Percentiles rank a stretch among this genome's conserved stretches.
These are phyloP conservation scores for Diaporthe sp. DNA, from an alignment of 2,329 filamentous ascomycete species.

Conservation along the genomic window DNA sequence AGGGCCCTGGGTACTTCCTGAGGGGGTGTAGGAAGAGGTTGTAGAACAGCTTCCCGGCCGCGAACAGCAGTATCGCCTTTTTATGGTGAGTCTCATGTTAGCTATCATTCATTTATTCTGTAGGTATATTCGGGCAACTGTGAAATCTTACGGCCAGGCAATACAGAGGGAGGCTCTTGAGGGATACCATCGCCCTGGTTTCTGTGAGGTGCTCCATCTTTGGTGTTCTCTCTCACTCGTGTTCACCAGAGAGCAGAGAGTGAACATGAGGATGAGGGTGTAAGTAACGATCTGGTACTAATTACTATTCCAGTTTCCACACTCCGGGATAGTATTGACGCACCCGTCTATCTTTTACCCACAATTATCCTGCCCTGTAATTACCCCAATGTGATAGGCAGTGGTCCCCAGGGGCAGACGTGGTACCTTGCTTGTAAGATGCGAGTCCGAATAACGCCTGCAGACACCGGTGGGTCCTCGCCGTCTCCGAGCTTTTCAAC, in stretches of 20 bases:
- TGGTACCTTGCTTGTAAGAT: neutral
- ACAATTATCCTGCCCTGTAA: neutral
- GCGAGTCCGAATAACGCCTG: neutral
- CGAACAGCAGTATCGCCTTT: neutral
- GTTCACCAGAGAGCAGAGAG: neutral
- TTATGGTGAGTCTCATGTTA: neutral
- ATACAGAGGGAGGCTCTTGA: constrained; percentile 5
- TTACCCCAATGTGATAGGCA: neutral
- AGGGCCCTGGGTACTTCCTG: constrained; percentile 37
- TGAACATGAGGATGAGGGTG: neutral
- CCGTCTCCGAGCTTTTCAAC: neutral
- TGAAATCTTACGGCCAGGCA: neutral
- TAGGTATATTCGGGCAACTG: neutral
- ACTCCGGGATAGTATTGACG: neutral
- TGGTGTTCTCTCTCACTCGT: neutral
- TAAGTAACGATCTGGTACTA: neutral
- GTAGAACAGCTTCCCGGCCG: constrained; percentile 27
- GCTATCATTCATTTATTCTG: neutral
- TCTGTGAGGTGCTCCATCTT: neutral
- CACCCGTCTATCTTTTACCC: neutral
- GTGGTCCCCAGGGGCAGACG: neutral
- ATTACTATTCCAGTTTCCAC: no score
- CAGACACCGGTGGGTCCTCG: no score
- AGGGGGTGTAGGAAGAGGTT: constrained; percentile 38
- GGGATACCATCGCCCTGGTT: neutral